A percentile compares a stretch with the other conserved stretches of the same genome.
phyloP scores from a whole-genome alignment of 169 alveolate species.

The Eimeria maxima region DNA sequence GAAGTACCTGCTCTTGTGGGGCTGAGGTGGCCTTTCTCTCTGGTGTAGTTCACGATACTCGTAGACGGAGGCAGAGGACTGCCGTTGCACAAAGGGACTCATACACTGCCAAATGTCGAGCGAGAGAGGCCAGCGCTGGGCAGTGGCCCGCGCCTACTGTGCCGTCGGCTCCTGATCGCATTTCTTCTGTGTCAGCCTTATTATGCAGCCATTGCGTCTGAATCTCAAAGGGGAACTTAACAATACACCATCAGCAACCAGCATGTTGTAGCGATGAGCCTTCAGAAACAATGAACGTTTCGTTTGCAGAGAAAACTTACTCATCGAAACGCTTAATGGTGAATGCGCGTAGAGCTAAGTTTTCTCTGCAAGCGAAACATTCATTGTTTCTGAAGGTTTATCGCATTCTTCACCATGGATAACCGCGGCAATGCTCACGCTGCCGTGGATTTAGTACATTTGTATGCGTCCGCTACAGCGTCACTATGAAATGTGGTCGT shows the following conservation, averaged over 20 bases:
- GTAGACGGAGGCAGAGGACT: not conserved
- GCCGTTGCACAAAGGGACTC: not conserved
- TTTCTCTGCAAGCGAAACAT: too few relatives aligned
- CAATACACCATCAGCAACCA: not conserved
- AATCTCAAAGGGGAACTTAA: not conserved
- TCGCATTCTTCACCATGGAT: too few relatives aligned
- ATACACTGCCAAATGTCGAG: not conserved
- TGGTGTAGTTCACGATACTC: not conserved
- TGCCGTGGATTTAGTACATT: too few relatives aligned
- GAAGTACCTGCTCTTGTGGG: not conserved
- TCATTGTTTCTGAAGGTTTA: too few relatives aligned
- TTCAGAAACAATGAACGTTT: too few relatives aligned
- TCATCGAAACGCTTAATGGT: too few relatives aligned
- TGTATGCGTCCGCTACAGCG: too few relatives aligned
- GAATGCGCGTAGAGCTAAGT: too few relatives aligned
- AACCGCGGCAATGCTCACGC: too few relatives aligned
- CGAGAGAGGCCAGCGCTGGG: not conserved
- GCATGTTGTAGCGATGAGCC: not conserved
- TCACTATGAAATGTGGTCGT: too few relatives aligned
- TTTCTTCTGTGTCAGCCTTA: not conserved
- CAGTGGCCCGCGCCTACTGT: not conserved
- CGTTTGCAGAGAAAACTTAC: too few relatives aligned
- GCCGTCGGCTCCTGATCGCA: not conserved
- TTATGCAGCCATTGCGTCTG: not conserved
- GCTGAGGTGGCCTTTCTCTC: not conserved